phyloP scores from a whole-genome alignment of 2,329 filamentous ascomycete genomes.

The Stagonosporopsis tanaceti region DNA sequence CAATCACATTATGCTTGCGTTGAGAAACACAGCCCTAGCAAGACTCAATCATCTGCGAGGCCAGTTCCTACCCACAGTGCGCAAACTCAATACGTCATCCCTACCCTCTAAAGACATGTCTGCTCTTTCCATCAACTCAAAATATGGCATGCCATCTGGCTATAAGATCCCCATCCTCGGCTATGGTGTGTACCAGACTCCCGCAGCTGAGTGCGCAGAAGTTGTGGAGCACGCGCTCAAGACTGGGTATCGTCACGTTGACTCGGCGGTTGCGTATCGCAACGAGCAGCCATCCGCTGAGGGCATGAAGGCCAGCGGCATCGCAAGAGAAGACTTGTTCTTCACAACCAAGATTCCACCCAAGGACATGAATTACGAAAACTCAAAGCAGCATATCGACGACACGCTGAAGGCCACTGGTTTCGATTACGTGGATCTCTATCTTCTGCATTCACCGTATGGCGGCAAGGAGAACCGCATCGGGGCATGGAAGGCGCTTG shows the following conservation, averaged over 20 bases:
- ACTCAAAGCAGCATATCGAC: slow-evolving; percentile 67
- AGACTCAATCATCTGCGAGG: slow-evolving; percentile 23
- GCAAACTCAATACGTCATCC: slow-evolving; percentile 37
- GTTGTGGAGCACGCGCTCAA: slow-evolving; percentile 67
- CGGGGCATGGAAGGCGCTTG: slow-evolving; percentile 63
- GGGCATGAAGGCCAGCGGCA: slow-evolving; percentile 64
- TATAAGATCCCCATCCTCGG: slow-evolving; percentile 68
- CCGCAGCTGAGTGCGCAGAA: slow-evolving; percentile 64
- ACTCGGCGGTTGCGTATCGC: slow-evolving; percentile 70
- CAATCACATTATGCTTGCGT: slow-evolving; percentile 5
- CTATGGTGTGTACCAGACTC: slow-evolving; percentile 61
- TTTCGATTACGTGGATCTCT: slow-evolving; percentile 74
- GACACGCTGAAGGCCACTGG: slow-evolving; percentile 61
- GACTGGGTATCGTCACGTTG: slow-evolving; percentile 69
- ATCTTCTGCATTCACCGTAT: slow-evolving; percentile 63
- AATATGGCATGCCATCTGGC: slow-evolving; percentile 64
- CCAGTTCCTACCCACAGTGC: slow-evolving; percentile 20
- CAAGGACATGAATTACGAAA: slow-evolving; percentile 66
- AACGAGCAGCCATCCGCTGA: slow-evolving; percentile 74
- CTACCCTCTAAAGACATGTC: slow-evolving; percentile 47
- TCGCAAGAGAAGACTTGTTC: slow-evolving; percentile 69
- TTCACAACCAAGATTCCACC: slow-evolving; percentile 75
- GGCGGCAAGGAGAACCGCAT: slow-evolving; percentile 59
- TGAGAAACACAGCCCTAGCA: slow-evolving; percentile 14
- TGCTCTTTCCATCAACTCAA: slow-evolving; percentile 56